Evolutionary conservation across 495 filamentous ascomycete genomes (phyloP), one percentile per base, ranked within the genome.

Genomic region (Stereocaulon alpinum): DNA sequence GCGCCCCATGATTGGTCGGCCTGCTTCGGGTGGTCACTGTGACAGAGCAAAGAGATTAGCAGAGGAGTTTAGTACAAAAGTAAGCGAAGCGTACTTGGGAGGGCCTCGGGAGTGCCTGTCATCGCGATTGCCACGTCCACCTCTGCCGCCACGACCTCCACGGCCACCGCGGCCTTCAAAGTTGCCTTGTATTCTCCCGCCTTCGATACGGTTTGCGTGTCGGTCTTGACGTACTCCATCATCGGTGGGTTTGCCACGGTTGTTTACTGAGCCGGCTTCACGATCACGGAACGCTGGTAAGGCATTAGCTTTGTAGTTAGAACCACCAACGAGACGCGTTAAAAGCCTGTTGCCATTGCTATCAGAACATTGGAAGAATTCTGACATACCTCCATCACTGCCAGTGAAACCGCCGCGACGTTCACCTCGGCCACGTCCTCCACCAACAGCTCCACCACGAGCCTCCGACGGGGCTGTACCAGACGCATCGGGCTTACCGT

Each of bases 1-100:
- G 77, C 86, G 67, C 91, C 93, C 93, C 93, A 98, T 63, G 88
- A 86, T 69, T 89, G 87, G 69, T 82, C 84, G 67, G 88, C 85
- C 76, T 95, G 88, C 83, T 97, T 98, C 68, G 89, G 87, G 67
- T 91, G 86, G 66, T 94, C 91, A 65, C 90, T 88, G 49, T 40
- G 48, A 37, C 1, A 10, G 20, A n/a, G 2, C 2, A 40, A 45
- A 64, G 27, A 32, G 9, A 12, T 53, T 18, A 57, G 53, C 24
- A 34, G 27, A 55, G 30, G 32, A 61, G 27, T 32, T 27, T 42
- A 41, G 27, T 22, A 24, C 51, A 52, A 50, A 15, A 29, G 47
- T 34, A 20, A 54, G 47, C 5, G 10, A 54, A 52, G 65, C 80
- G 72, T 83, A 94, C 89, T 78, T 83, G 66, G 80, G 79, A 68